A percentile compares a stretch with the other conserved stretches of the same genome.
These are phyloP conservation scores for Mycena venus DNA, from an alignment of 768 basidiomycete species.

Conservation along the genomic window DNA sequence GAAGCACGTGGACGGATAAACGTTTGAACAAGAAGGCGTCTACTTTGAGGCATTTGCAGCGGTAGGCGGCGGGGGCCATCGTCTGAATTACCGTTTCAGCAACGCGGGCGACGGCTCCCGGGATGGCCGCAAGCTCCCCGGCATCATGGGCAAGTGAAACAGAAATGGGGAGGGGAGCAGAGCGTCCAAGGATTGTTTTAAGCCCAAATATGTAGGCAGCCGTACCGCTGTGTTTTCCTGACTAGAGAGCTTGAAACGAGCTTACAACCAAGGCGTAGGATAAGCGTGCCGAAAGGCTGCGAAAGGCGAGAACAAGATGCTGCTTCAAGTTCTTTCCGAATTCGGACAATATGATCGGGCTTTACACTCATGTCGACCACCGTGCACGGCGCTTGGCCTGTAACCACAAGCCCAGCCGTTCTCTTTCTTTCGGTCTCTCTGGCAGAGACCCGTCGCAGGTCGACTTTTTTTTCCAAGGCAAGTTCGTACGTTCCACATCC, in stretches of 20 bases:
- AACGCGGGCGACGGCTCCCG: background rate
- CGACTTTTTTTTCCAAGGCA: slow-evolving; percentile 12
- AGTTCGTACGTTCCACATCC: too few species aligned
- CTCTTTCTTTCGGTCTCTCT: slow-evolving; percentile 21
- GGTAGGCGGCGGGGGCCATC: background rate
- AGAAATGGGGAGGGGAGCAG: background rate
- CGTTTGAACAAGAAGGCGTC: background rate
- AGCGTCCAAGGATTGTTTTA: background rate
- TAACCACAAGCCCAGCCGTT: background rate
- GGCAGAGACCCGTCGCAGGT: slow-evolving; percentile 28
- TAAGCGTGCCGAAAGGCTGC: too few species aligned
- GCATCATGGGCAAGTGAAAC: background rate
- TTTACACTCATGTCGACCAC: too few species aligned
- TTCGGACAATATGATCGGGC: too few species aligned
- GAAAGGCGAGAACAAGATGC: too few species aligned
- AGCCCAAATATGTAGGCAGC: background rate
- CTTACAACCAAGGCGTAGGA: too few species aligned
- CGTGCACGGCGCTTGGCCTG: too few species aligned
- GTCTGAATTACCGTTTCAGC: background rate
- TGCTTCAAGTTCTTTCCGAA: too few species aligned
- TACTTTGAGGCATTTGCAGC: background rate
- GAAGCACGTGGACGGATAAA: background rate
- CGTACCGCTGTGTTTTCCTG: background rate
- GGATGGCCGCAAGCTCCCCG: background rate
- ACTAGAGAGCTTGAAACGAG: too few species aligned